Base-by-base conservation (phyloP, 2,329 filamentous ascomycete species). In the Orbilia brochopaga region DNA sequence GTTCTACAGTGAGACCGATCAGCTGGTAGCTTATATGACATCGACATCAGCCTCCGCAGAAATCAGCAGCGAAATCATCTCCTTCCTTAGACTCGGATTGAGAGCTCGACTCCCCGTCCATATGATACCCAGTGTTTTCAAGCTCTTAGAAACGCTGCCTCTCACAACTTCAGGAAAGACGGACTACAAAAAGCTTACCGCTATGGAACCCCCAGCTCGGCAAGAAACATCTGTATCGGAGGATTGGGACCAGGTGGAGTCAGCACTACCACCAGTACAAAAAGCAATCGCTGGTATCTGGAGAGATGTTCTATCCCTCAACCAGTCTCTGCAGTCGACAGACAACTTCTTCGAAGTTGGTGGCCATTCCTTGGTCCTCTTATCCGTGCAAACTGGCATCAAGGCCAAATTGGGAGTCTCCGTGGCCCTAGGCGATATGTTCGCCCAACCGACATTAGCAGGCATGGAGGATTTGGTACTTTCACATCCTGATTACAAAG, bases 341-440 rank as follows among this genome's bases (percentile, higher is more conserved):
- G 52, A 64, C 35, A 57, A 64, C 15, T 64, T 64, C 35, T 64
- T 64, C 42, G 52, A 64, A 27, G 21, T 64, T 19, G 60, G 60
- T 11, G 60, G 60, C 17, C 52, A 64, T 46, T 64, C 60, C 11
- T 23, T 64, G 27, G 52, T 64, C 10, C 24, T 64, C 1, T 57
- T 64, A n/a, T 56, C 52, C 0, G 42, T 64, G 24, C 60, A 64
- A 24, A 52, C 11, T n/a, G 46, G 60, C 19, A 64, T 64, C 17
- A 44, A 57, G 27, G 37, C 40, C 1, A 52, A 50, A 27, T 56
- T 64, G 7, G 40, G 54, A 40, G 19, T 64, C 19, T 27, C 40
- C 21, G 51, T 64, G 35, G 50, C 52, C 37, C 60, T 64, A 19
- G 60, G 52, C n/a, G 60, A 64, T 40, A 56, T 64, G 54, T 64